These are phyloP conservation scores for Colletotrichum spaethianum DNA, from an alignment of 2,329 filamentous ascomycete species.

Conservation along the genomic window DNA sequence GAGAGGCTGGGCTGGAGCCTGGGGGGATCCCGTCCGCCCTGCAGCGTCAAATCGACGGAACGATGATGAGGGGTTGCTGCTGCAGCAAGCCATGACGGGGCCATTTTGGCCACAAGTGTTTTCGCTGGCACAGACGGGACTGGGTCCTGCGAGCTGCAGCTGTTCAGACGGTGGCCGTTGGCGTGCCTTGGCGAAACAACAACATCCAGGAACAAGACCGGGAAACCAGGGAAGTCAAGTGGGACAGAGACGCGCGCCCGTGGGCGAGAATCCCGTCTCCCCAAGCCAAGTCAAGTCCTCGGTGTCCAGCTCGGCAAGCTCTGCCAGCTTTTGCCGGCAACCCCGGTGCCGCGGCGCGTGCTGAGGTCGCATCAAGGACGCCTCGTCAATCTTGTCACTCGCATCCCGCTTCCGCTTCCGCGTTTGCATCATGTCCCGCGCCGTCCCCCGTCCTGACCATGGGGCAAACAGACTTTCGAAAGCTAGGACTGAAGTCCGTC, in stretches of 20 bases:
- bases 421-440: slow-evolving; percentile 23
- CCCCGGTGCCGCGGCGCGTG: slow-evolving; percentile 12
- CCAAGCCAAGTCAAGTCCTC: neutral
- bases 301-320: neutral
- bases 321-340: slow-evolving; percentile 2
- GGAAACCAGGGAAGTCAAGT: slow-evolving; percentile 14
- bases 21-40: slow-evolving; percentile 29
- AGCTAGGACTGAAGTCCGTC: neutral
- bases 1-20: slow-evolving; percentile 22
- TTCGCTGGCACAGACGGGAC: slow-evolving; percentile 33
- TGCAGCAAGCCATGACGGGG: slow-evolving; percentile 29
- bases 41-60: slow-evolving; percentile 26
- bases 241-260: neutral
- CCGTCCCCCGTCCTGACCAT: neutral
- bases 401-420: slow-evolving; percentile 34
- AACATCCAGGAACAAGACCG: slow-evolving; percentile 8
- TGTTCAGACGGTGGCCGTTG: neutral
- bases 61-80: slow-evolving; percentile 18
- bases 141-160: slow-evolving; percentile 22
- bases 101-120: slow-evolving; percentile 3
- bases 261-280: neutral
- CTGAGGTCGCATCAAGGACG: slow-evolving; percentile 34
- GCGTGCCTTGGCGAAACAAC: slow-evolving; percentile 12
- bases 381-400: slow-evolving; percentile 37
- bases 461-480: too few species aligned